Base-by-base conservation (phyloP, 129 eudicot species). In the Scalesia atractyloides region DNA sequence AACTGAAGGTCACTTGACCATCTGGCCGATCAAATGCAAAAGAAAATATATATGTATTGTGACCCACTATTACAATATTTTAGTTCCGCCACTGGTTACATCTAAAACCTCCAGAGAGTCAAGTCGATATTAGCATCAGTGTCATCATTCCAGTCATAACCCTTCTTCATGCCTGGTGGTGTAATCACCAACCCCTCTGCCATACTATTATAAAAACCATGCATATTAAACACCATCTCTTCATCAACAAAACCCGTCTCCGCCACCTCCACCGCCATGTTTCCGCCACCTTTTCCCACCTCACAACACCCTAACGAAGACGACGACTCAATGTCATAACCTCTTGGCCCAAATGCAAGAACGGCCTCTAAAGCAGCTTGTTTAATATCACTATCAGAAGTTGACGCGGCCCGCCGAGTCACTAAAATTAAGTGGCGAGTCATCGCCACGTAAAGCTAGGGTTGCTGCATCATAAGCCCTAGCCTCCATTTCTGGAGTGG, bases 401-500 rank as follows among this genome's bases (percentile, higher is more conserved):
- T 72, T 9, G 85, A 82, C 30, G 46, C 69, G 1, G 85, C 85
- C 13, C 79, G 78, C 76, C 0, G 84, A 78, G 37, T 80, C 80
- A 0, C 44, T 36, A 70, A 84, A 84, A 60, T 80, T 80, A 7
- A 83, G 64, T 33, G 74, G 73, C 9, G 82, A 44, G n/a, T 44
- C 20, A 39, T 79, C 83, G 14, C 88, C 88, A 5, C 76, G 79
- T 9, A 80, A 69, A 10, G 85, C 33, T 34, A 84, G 52, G 36
- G 80, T 73, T 17, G 88, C 83, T 12, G 81, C 78, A 53, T 80
- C 88, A 37, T 80, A 67, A 57, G 84, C 87, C 36, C 85, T 69
- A 15, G 83, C 88, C 0, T 85, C 88, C 88, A 80, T 76, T 48
- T 84, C 85, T 2, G 88, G 77, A 16, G 78, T 84, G 5, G 76